phyloP scores from a whole-genome alignment of 768 basidiomycete genomes.

The Calocybe cyanea region DNA sequence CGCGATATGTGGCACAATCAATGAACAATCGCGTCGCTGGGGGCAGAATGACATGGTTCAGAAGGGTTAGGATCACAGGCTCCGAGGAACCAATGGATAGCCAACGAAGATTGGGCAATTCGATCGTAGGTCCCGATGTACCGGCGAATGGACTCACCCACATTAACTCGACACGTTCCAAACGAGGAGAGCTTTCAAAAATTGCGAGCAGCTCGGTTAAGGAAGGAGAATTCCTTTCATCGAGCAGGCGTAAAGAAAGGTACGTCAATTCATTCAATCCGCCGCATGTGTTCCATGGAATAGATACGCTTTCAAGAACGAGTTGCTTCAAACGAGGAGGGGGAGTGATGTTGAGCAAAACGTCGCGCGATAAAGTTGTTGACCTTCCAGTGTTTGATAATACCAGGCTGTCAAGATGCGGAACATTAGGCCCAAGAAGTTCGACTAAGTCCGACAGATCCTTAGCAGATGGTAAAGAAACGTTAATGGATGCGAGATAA shows the following conservation, averaged over 20 bases:
- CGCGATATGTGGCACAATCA: constrained; percentile 20
- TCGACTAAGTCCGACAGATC: constrained; percentile 30
- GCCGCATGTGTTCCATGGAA: constrained; percentile 30
- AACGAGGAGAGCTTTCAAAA: constrained; percentile 27
- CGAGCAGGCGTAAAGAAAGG: constrained; percentile 31
- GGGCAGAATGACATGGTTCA: constrained; percentile 21
- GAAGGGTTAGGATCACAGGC: constrained; percentile 21
- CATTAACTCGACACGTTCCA: constrained; percentile 30
- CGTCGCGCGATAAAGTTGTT: no score
- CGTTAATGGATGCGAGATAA: constrained; percentile 30
- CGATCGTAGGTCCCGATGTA: constrained; percentile 8
- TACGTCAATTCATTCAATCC: constrained; percentile 22
- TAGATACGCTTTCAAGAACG: constrained; percentile 28
- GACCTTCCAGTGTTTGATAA: constrained; percentile 30
- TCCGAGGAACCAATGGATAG: constrained; percentile 26
- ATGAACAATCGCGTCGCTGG: constrained; percentile 25
- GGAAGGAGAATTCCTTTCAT: constrained; percentile 27
- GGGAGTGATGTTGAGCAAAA: constrained; percentile 15
- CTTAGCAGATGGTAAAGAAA: constrained; percentile 31
- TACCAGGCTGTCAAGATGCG: constrained; percentile 28
- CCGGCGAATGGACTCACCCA: constrained; percentile 16
- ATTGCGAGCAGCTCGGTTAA: constrained; percentile 29
- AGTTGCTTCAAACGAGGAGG: constrained; percentile 30
- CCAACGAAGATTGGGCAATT: constrained; percentile 23
- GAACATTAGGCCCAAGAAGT: constrained; percentile 21